These are phyloP conservation scores for Mercurialis annua DNA, from an alignment of 345 rosid species.

Conservation along the genomic window DNA sequence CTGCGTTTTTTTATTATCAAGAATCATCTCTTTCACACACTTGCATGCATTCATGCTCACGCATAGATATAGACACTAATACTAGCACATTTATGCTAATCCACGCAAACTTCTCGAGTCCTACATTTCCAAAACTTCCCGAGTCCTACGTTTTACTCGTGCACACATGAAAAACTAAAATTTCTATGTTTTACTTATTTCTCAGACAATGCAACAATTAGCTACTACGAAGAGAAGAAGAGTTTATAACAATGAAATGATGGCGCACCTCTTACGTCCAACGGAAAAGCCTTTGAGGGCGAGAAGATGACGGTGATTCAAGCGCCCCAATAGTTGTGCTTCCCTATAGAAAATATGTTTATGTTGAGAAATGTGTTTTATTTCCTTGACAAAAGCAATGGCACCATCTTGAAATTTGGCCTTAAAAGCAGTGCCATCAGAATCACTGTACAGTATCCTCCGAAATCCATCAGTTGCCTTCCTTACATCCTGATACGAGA, in stretches of 20 bases:
- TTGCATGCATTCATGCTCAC: neutral
- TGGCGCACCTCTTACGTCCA: slow-evolving; percentile 59
- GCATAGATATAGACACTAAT: too few relatives aligned
- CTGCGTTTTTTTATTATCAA: too few relatives aligned
- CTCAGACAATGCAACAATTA: neutral
- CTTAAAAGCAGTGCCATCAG: slow-evolving; percentile 63
- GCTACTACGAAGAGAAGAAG: too few relatives aligned
- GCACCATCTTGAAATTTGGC: slow-evolving; percentile 72
- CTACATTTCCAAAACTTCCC: too few relatives aligned
- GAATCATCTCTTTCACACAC: neutral
- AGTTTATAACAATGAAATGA: neutral
- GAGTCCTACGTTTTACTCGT: too few relatives aligned
- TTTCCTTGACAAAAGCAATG: slow-evolving; percentile 68
- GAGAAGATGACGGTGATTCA: slow-evolving; percentile 95
- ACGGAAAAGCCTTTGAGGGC: slow-evolving; percentile 72
- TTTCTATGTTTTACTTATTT: neutral
- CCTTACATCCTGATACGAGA: slow-evolving; percentile 64
- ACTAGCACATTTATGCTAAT: too few relatives aligned
- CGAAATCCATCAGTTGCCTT: slow-evolving; percentile 74
- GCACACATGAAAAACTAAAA: neutral
- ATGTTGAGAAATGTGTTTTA: slow-evolving; percentile 42
- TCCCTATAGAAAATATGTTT: slow-evolving; percentile 58
- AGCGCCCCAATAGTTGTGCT: slow-evolving; percentile 66
- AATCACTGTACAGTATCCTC: slow-evolving; percentile 52
- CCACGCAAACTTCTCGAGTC: too few relatives aligned